Conservation (phyloP, 2,329 filamentous ascomycete genomes). For the Didymella segeticola region DNA sequence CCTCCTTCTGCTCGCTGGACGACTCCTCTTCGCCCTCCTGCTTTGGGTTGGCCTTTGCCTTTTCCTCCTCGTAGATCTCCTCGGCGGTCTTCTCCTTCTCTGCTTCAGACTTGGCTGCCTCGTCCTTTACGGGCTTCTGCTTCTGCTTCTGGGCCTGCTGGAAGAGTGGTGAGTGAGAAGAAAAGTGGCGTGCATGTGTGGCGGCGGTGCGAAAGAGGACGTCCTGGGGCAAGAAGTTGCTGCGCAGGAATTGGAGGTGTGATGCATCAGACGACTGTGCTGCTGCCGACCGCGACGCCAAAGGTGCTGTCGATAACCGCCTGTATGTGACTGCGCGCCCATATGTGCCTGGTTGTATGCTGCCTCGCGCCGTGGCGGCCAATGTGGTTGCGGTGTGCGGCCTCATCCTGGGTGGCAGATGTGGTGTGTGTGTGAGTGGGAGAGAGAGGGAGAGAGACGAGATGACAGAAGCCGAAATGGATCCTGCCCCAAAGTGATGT, state of each 20-base stretch:
- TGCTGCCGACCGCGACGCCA: constrained; percentile 30
- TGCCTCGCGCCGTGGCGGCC: constrained; percentile 50
- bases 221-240: constrained; percentile 51
- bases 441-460: too few species aligned
- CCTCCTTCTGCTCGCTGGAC: constrained; percentile 55
- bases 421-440: too few species aligned
- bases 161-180: constrained; percentile 45
- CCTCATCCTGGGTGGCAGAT: constrained; percentile 52
- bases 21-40: constrained; percentile 53
- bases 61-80: constrained; percentile 51
- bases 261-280: constrained; percentile 33
- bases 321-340: constrained; percentile 57
- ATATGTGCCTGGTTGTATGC: constrained; percentile 47
- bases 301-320: constrained; percentile 50
- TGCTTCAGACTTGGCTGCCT: constrained; percentile 29
- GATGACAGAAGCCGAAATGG: constrained; percentile 15
- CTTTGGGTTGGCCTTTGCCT: constrained; percentile 50
- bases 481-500: constrained; percentile 20
- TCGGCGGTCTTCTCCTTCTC: constrained; percentile 50
- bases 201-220: constrained; percentile 51
- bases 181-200: constrained; percentile 54
- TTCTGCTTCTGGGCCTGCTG: constrained; percentile 49
- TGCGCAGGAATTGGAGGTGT: constrained; percentile 49
- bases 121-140: constrained; percentile 44
- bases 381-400: constrained; percentile 50